phyloP scores from a whole-genome alignment of 345 rosid genomes.

The Populus simonii region DNA sequence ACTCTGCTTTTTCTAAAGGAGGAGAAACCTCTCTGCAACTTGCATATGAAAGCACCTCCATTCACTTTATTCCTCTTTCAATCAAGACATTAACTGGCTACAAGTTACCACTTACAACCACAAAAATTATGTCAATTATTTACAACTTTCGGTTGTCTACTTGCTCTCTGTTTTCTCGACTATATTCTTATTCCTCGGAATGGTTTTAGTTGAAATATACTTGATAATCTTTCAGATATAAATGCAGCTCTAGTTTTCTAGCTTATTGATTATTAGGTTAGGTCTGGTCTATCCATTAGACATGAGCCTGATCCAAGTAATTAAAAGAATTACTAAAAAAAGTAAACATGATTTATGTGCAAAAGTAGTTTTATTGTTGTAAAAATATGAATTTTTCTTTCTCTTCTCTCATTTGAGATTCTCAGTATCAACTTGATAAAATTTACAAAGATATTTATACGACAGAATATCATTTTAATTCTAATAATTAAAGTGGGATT shows the following conservation, averaged over 20 bases:
- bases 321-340: too few species aligned
- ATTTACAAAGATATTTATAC: too few species aligned
- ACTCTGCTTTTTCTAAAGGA: slow-evolving; percentile 19
- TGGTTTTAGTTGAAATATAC: neutral
- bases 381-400: too few species aligned
- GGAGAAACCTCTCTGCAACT: slow-evolving; percentile 32
- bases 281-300: fast-evolving
- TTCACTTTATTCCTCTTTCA: slow-evolving; percentile 36
- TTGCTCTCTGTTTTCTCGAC: slow-evolving; percentile 9
- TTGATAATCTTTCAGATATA: neutral
- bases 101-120: slow-evolving; percentile 4
- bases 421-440: too few species aligned
- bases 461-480: too few species aligned
- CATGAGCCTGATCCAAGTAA: too few species aligned
- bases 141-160: slow-evolving; percentile 34
- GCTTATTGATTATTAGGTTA: too few species aligned
- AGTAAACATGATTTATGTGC: too few species aligned
- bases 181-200: slow-evolving; percentile 17
- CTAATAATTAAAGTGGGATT: too few species aligned
- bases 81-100: slow-evolving; percentile 21
- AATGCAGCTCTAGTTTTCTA: slow-evolving; percentile 2
- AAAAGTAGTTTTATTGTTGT: too few species aligned
- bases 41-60: slow-evolving; percentile 28
- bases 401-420: too few species aligned
- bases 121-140: slow-evolving; percentile 14